Evolutionary conservation across 2,329 filamentous ascomycete species (phyloP).

Genomic region (Madurella fahalii): DNA sequence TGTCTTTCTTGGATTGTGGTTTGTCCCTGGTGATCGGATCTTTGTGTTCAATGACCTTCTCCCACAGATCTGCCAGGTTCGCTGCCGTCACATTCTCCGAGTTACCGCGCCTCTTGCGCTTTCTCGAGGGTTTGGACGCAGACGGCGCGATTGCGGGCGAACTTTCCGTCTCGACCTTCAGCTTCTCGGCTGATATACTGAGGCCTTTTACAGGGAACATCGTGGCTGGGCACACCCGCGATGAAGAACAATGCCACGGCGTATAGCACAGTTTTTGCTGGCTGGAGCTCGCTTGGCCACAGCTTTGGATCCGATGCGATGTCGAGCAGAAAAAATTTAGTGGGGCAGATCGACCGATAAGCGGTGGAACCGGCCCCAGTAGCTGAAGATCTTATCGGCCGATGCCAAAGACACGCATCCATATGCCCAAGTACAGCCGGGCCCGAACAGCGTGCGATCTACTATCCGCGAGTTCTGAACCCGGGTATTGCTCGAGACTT

Average conservation of each 20-base stretch:
- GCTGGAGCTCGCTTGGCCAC: too few relatives aligned
- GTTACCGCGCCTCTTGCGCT: conserved; percentile 49
- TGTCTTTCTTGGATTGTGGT: conserved; percentile 16
- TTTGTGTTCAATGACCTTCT: conserved; percentile 66
- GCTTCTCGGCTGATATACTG: conserved; percentile 68
- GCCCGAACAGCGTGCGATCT: too few relatives aligned
- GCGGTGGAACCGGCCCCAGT: too few relatives aligned
- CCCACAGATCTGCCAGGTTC: conserved; percentile 77
- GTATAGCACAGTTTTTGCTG: neutral
- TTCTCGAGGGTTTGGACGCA: conserved; percentile 37
- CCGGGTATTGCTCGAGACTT: too few relatives aligned
- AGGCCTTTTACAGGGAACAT: conserved; percentile 97
- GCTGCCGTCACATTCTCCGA: conserved; percentile 54
- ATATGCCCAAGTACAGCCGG: too few relatives aligned
- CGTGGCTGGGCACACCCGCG: conserved; percentile 1
- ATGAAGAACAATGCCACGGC: too few relatives aligned
- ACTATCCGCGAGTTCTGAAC: too few relatives aligned
- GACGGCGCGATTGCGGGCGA: conserved; percentile 25
- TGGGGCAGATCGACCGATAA: conserved; percentile 9
- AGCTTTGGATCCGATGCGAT: too few relatives aligned
- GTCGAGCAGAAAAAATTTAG: conserved; percentile 17
- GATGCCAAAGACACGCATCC: too few relatives aligned
- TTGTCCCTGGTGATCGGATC: conserved; percentile 12
- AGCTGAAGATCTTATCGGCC: too few relatives aligned
- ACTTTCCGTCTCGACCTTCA: conserved; percentile 63